Evolutionary conservation across 805 yeast species (phyloP).

Genomic region (Yarrowia sp.): DNA sequence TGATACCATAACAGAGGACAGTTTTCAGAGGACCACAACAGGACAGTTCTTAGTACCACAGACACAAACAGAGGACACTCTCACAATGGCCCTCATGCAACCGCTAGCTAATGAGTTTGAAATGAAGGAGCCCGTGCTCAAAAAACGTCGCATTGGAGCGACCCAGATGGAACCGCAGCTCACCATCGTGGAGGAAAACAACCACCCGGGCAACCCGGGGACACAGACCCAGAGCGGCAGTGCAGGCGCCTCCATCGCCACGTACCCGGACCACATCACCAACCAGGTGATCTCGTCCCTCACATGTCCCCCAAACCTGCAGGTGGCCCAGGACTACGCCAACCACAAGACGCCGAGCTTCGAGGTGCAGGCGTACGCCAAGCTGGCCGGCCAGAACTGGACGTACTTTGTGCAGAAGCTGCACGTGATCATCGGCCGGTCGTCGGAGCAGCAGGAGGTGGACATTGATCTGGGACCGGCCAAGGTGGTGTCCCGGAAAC

Average conservation of each 20-base stretch:
- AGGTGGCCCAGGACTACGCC: conserved; percentile 73
- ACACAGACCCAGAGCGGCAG: background rate
- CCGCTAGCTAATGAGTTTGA: conserved; percentile 28
- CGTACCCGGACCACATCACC: conserved; percentile 58
- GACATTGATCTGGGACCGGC: conserved; percentile 97
- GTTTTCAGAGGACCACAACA: too few relatives aligned
- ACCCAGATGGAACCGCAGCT: conserved; percentile 25
- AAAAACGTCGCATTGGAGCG: conserved; percentile 27
- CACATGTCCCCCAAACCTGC: conserved; percentile 76
- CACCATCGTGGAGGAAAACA: conserved; percentile 16
- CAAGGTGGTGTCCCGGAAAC: conserved; percentile 92
- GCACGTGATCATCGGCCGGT: conserved; percentile 81
- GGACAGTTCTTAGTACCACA: background rate
- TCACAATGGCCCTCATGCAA: conserved; percentile 29
- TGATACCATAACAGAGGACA: too few relatives aligned
- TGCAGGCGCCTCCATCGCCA: background rate
- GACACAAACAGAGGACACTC: background rate
- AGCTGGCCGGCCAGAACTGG: conserved; percentile 92
- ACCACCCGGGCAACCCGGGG: background rate
- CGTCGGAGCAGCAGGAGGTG: conserved; percentile 50
- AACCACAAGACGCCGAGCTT: conserved; percentile 64
- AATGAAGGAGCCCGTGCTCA: conserved; percentile 26
- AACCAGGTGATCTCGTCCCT: conserved; percentile 77
- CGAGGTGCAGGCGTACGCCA: conserved; percentile 95
- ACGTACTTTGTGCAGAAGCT: conserved; percentile 88